These are phyloP conservation scores for Penicillium sumatraense DNA, from an alignment of 2,329 filamentous ascomycete species.

Conservation along the genomic window DNA sequence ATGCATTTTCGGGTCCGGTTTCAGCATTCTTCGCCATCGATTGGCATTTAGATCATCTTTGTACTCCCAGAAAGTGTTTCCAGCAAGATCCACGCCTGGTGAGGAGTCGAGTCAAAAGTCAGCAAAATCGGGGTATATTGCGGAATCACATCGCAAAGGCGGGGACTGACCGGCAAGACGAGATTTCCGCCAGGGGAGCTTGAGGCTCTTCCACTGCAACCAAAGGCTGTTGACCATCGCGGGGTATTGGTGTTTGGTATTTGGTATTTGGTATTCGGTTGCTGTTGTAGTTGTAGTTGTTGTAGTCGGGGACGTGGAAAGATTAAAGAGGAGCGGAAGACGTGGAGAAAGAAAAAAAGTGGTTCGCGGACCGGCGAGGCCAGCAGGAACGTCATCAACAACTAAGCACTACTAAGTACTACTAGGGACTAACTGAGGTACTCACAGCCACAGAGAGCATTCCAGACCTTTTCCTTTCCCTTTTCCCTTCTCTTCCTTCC, in stretches of 20 bases:
- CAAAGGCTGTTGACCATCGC: slow-evolving; percentile 56
- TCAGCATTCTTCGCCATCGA: slow-evolving; percentile 63
- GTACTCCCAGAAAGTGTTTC: slow-evolving; percentile 72
- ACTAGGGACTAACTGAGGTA: slow-evolving; percentile 35
- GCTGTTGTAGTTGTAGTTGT: too few species aligned
- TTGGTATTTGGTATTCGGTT: too few species aligned
- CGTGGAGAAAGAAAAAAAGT: slow-evolving; percentile 1
- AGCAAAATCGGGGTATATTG: slow-evolving; percentile 6
- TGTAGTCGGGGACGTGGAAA: slow-evolving; percentile 12
- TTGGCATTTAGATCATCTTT: slow-evolving; percentile 60
- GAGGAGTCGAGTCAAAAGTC: slow-evolving; percentile 18
- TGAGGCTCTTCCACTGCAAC: slow-evolving; percentile 66
- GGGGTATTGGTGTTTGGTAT: too few species aligned
- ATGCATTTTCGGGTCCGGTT: slow-evolving; percentile 57
- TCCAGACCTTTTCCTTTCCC: slow-evolving; percentile 22
- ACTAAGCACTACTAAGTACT: too few species aligned
- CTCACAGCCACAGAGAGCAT: slow-evolving; percentile 27
- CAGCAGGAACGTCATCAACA: slow-evolving; percentile 1
- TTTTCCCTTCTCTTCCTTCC: slow-evolving; percentile 5
- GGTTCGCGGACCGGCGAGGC: background rate
- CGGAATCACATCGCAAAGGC: background rate
- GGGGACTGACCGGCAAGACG: slow-evolving; percentile 59
- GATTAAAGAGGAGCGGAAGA: slow-evolving; percentile 11
- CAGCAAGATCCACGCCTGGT: slow-evolving; percentile 64
- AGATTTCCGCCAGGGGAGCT: slow-evolving; percentile 65